Conservation (phyloP, 305 asterid species). For the Solanum aculeatissimum region DNA sequence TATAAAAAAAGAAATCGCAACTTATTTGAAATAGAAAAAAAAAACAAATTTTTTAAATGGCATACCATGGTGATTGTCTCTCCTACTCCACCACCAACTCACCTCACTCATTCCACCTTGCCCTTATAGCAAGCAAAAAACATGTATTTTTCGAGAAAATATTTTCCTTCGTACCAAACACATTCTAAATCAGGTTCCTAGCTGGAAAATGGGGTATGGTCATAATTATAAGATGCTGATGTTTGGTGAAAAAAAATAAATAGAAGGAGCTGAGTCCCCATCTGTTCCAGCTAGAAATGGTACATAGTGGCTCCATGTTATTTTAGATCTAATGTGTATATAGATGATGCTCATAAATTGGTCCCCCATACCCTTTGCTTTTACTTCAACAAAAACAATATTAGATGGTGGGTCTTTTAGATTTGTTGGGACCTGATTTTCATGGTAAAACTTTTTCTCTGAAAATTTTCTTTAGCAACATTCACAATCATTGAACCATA, state of each 20-base stretch:
- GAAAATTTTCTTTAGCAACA: neutral
- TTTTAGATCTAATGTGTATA: neutral
- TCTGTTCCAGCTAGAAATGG: conserved; percentile 2
- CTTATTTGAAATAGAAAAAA: neutral
- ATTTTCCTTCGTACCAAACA: neutral
- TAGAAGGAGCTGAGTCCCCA: neutral
- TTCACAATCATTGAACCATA: neutral
- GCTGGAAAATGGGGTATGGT: neutral
- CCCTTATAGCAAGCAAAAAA: neutral
- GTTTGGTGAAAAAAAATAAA: neutral
- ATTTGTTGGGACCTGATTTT: neutral
- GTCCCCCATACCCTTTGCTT: neutral
- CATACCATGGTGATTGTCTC: neutral
- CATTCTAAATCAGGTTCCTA: neutral
- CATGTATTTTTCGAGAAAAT: neutral
- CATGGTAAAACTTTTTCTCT: neutral
- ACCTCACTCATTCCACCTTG: neutral
- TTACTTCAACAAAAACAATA: neutral
- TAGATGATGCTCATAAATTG: neutral
- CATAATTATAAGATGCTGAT: neutral
- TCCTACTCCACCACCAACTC: neutral
- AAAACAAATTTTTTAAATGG: neutral
- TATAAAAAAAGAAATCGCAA: no score
- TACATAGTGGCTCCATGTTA: neutral
- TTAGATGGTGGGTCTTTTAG: neutral